These are phyloP conservation scores for Capsaspora owczarzaki DNA, from an alignment of 78 protist genomes.

Conservation along the genomic window DNA sequence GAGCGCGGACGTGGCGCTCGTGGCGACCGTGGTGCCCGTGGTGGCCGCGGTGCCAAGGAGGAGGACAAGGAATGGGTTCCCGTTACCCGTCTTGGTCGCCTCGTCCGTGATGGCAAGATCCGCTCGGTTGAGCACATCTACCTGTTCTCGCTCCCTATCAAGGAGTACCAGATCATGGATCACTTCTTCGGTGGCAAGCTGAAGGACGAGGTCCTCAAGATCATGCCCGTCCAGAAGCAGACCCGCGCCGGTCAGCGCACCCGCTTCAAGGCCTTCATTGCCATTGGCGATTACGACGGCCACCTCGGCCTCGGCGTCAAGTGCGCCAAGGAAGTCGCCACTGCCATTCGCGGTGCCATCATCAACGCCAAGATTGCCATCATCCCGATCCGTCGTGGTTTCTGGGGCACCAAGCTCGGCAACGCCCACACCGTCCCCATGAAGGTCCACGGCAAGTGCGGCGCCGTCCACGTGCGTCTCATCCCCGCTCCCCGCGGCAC, in stretches of 20 bases:
- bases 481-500: slow-evolving; percentile 99
- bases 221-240: slow-evolving; percentile 99
- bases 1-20: slow-evolving; percentile 16
- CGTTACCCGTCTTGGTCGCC: slow-evolving; percentile 99
- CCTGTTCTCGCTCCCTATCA: slow-evolving; percentile 97
- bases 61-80: slow-evolving; percentile 92
- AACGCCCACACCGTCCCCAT: slow-evolving; percentile 98
- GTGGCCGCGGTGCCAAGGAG: slow-evolving; percentile 69
- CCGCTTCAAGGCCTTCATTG: slow-evolving; percentile 88
- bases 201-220: slow-evolving; percentile 97
- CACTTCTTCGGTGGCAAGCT: slow-evolving; percentile 67
- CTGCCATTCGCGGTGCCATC: slow-evolving; percentile 98
- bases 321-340: slow-evolving; percentile 98
- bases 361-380: slow-evolving; percentile 91
- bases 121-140: slow-evolving; percentile 93
- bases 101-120: slow-evolving; percentile 91
- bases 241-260: slow-evolving; percentile 99
- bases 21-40: slow-evolving; percentile 69
- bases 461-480: slow-evolving; percentile 94
- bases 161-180: slow-evolving; percentile 98
- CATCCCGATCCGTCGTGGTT: slow-evolving; percentile 98
- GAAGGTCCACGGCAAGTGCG: slow-evolving; percentile 99
- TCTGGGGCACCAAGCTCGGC: slow-evolving; percentile 99
- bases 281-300: slow-evolving; percentile 92
- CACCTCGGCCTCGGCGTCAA: slow-evolving; percentile 99